These are phyloP conservation scores for Alloteropsis angusta DNA, from an alignment of 202 grass and related monocot species.

Conservation along the genomic window DNA sequence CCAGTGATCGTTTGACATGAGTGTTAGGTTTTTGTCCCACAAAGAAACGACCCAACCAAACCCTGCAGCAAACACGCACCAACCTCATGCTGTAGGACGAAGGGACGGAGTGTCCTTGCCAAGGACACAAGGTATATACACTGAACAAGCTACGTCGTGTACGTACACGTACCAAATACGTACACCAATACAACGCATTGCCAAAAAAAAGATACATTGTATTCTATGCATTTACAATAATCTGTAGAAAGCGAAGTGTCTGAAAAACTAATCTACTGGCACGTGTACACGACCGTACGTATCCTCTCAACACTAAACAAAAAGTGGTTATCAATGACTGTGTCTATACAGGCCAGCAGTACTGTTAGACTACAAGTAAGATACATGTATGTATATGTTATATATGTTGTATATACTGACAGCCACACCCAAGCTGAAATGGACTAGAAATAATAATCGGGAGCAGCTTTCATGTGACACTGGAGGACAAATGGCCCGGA, in stretches of 20 bases:
- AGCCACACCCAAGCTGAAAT: slow-evolving; percentile 12
- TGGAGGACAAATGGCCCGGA: slow-evolving; percentile 13
- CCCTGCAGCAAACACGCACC: not conserved
- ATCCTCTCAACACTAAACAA: not conserved
- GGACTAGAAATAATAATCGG: not conserved
- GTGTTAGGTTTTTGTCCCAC: not conserved
- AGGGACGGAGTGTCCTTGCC: not conserved
- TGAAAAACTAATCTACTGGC: not conserved
- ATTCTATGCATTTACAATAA: not conserved
- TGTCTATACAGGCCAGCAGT: not conserved
- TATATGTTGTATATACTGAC: not conserved
- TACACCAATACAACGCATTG: not conserved
- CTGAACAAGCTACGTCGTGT: not conserved
- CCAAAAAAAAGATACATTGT: too few relatives aligned
- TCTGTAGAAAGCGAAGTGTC: not conserved
- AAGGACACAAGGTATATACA: not conserved
- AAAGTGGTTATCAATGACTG: too few relatives aligned
- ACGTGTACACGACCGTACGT: not conserved
- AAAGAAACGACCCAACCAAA: not conserved
- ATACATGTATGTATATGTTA: not conserved
- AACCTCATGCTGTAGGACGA: not conserved
- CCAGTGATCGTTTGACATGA: not conserved
- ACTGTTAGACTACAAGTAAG: not conserved
- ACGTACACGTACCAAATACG: not conserved
- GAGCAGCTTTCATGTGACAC: slow-evolving; percentile 14